Evolutionary conservation across 169 alveolate species (phyloP).

Genomic region (Perkinsus olseni): DNA sequence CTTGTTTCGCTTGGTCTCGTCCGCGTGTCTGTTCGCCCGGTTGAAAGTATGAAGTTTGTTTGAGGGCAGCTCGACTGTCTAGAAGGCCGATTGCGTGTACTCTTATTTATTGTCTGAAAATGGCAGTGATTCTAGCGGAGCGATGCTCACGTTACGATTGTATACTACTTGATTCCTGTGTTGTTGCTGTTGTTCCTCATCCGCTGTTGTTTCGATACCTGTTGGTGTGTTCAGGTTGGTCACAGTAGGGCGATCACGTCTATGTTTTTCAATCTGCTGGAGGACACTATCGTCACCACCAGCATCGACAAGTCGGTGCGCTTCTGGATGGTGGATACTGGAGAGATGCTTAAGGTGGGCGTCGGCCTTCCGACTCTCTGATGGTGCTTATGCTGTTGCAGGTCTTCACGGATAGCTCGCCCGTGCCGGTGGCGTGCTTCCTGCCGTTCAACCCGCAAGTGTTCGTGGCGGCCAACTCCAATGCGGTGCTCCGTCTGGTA

Average conservation of each 20-base stretch:
- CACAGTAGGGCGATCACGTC: slow-evolving; percentile 25
- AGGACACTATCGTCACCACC: slow-evolving; percentile 40
- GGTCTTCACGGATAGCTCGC: slow-evolving; percentile 27
- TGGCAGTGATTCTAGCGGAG: not conserved
- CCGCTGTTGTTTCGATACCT: not conserved
- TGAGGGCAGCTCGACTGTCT: no score
- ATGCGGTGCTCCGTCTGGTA: slow-evolving; percentile 42
- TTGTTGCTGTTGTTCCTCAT: not conserved
- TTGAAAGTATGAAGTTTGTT: not conserved
- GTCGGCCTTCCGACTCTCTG: not conserved
- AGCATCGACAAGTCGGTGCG: slow-evolving; percentile 41
- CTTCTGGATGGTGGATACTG: slow-evolving; percentile 32
- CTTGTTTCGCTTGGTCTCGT: not conserved
- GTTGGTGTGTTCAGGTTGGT: slow-evolving; percentile 14
- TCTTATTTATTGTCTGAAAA: no score
- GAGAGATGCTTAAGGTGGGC: not conserved
- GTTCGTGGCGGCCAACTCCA: slow-evolving; percentile 40
- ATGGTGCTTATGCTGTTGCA: slow-evolving; percentile 28
- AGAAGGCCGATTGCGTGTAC: no score
- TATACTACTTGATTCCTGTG: no score
- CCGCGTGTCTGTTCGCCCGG: not conserved
- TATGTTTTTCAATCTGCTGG: slow-evolving; percentile 36
- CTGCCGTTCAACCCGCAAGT: slow-evolving; percentile 27
- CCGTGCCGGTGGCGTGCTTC: slow-evolving; percentile 24
- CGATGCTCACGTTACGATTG: not conserved